Conservation (phyloP, 257 asterid genomes). For the Agastache rugosa region DNA sequence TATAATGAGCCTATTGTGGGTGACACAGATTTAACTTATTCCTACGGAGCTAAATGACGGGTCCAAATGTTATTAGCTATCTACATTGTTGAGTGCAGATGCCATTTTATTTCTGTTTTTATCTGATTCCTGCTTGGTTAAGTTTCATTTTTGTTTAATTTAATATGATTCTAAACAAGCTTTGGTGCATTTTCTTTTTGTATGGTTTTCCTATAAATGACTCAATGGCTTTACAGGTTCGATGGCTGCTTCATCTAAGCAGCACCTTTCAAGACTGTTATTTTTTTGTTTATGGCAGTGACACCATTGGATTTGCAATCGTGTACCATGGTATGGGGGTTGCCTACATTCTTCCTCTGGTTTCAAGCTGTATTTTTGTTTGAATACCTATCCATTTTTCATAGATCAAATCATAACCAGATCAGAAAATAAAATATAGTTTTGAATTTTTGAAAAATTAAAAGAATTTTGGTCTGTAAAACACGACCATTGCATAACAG, state of each 20-base stretch:
- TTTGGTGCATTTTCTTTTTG: slow-evolving; percentile 11
- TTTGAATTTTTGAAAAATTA: background rate
- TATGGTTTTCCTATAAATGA: background rate
- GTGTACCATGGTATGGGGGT: slow-evolving; percentile 45
- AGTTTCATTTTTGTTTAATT: slow-evolving; percentile 27
- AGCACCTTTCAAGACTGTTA: slow-evolving; percentile 30
- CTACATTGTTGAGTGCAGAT: slow-evolving; percentile 19
- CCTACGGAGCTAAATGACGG: background rate
- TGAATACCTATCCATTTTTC: background rate
- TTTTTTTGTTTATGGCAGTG: slow-evolving; percentile 44
- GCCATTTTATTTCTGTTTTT: background rate
- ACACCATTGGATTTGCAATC: slow-evolving; percentile 35
- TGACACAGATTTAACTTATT: background rate
- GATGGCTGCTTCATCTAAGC: slow-evolving; percentile 39
- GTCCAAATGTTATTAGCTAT: background rate
- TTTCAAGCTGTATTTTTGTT: slow-evolving; percentile 18
- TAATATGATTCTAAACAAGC: background rate
- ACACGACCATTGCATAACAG: background rate
- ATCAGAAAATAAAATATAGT: background rate
- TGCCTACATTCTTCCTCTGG: slow-evolving; percentile 23
- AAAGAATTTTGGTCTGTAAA: background rate
- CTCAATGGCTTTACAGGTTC: slow-evolving; percentile 40
- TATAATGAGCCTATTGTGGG: background rate
- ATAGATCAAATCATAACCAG: background rate
- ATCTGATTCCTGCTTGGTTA: slow-evolving; percentile 7